Evolutionary conservation across 2,329 filamentous ascomycete species (phyloP).

Genomic region (Cytospora piceicola): DNA sequence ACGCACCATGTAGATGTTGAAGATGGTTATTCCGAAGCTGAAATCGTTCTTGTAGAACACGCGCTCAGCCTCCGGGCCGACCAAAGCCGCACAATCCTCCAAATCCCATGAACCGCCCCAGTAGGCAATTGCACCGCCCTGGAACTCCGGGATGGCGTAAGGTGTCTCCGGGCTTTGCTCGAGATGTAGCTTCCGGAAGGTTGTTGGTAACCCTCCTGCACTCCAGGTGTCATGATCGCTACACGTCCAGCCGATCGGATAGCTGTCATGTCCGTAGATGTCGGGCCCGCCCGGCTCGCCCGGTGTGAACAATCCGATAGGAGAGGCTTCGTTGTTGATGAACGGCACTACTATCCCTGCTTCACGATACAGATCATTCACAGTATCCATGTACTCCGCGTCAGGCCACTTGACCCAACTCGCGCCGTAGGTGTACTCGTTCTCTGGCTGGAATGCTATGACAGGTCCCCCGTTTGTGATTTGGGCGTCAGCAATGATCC

Average conservation of each 20-base stretch:
- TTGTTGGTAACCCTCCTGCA: conserved; percentile 56
- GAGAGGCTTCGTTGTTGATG: conserved; percentile 73
- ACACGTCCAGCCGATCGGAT: conserved; percentile 64
- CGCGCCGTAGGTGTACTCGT: conserved; percentile 69
- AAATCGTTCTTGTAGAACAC: conserved; percentile 81
- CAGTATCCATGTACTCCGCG: conserved; percentile 69
- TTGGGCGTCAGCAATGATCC: conserved; percentile 72
- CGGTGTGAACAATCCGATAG: conserved; percentile 65
- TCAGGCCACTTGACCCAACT: conserved; percentile 63
- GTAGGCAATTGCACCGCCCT: conserved; percentile 73
- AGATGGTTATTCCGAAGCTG: conserved; percentile 66
- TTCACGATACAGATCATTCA: conserved; percentile 68
- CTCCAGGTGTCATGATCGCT: conserved; percentile 61
- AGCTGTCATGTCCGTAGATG: conserved; percentile 69
- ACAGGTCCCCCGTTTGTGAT: conserved; percentile 84
- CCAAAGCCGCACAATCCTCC: conserved; percentile 65
- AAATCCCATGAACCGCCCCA: conserved; percentile 73
- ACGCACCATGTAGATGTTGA: conserved; percentile 75
- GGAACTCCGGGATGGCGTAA: conserved; percentile 62
- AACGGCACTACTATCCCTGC: conserved; percentile 75
- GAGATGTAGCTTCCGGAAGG: conserved; percentile 58
- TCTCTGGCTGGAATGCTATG: conserved; percentile 80
- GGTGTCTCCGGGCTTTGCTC: conserved; percentile 67
- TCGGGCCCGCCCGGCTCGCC: conserved; percentile 61
- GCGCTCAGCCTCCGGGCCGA: conserved; percentile 74